These are phyloP conservation scores for Pseudopyrenochaeta lycopersici DNA, from an alignment of 2,329 filamentous ascomycete species.

Conservation along the genomic window DNA sequence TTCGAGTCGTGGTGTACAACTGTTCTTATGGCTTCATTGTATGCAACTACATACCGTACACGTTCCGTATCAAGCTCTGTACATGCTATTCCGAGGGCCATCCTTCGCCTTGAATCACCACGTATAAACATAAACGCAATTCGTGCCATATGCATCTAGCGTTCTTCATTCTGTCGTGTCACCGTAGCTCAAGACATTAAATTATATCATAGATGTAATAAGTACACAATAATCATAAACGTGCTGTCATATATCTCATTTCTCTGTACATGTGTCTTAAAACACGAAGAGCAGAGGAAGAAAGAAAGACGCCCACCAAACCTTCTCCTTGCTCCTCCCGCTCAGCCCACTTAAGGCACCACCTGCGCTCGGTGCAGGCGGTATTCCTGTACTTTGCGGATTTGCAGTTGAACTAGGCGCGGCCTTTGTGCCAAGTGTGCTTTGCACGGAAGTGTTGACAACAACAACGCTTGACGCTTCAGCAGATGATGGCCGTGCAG, in stretches of 20 bases:
- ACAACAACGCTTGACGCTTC: slow-evolving; percentile 10
- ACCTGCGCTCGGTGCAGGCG: slow-evolving; percentile 38
- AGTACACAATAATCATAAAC: slow-evolving; percentile 20
- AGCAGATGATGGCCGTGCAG: slow-evolving; percentile 7
- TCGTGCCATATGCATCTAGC: no score
- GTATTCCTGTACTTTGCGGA: slow-evolving; percentile 26
- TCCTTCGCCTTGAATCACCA: no score
- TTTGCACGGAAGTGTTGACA: slow-evolving; percentile 17
- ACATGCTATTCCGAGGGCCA: no score
- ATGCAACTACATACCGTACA: no score
- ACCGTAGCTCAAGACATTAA: not conserved
- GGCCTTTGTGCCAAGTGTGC: slow-evolving; percentile 22
- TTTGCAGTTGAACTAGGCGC: slow-evolving; percentile 17
- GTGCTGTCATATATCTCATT: not conserved
- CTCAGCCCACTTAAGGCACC: slow-evolving; percentile 15
- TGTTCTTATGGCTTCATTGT: no score
- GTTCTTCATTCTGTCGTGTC: not conserved
- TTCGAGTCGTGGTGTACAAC: no score
- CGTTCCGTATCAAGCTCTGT: no score
- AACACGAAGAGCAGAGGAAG: slow-evolving; percentile 21
- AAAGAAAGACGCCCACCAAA: slow-evolving; percentile 45
- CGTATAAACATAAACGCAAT: no score
- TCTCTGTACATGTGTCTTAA: slow-evolving; percentile 1
- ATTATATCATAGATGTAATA: slow-evolving; percentile 1
- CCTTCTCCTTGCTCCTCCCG: slow-evolving; percentile 27